These are phyloP conservation scores for Hirschioporus abietinus DNA, from an alignment of 768 basidiomycete species.

Conservation along the genomic window DNA sequence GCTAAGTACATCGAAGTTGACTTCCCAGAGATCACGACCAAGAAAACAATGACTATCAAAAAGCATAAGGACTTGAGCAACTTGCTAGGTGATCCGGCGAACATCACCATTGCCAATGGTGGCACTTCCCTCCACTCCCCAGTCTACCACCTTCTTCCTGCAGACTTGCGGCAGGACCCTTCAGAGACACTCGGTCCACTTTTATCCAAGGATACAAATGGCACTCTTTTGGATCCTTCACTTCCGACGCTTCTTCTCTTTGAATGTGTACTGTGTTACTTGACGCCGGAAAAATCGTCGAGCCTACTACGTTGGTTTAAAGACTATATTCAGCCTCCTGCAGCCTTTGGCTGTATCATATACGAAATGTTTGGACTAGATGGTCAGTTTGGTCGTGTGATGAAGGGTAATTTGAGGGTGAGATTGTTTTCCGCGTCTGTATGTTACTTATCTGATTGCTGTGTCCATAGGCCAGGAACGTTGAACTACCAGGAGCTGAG, in stretches of 20 bases:
- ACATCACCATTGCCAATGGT: conserved; percentile 50
- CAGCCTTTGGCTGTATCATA: conserved; percentile 51
- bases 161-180: conserved; percentile 67
- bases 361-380: conserved; percentile 93
- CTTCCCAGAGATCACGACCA: conserved; percentile 78
- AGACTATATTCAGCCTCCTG: conserved; percentile 36
- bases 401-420: conserved; percentile 84
- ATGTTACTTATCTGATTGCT: not conserved
- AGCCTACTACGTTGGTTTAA: conserved; percentile 71
- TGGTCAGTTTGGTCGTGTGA: conserved; percentile 89
- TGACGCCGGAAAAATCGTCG: conserved; percentile 54
- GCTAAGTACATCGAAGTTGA: conserved; percentile 82
- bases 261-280: conserved; percentile 93
- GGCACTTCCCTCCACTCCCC: conserved; percentile 52
- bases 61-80: conserved; percentile 55
- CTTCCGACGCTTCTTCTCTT: conserved; percentile 82
- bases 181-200: conserved; percentile 39
- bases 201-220: conserved; percentile 17
- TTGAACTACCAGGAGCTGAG: conserved; percentile 67
- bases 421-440: conserved; percentile 14
- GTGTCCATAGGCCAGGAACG: conserved; percentile 56
- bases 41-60: conserved; percentile 77
- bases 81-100: conserved; percentile 41
- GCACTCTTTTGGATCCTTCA: conserved; percentile 46
- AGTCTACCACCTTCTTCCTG: conserved; percentile 66